These are phyloP conservation scores for Botrytis aclada DNA, from an alignment of 2,329 filamentous ascomycete species.

Conservation along the genomic window DNA sequence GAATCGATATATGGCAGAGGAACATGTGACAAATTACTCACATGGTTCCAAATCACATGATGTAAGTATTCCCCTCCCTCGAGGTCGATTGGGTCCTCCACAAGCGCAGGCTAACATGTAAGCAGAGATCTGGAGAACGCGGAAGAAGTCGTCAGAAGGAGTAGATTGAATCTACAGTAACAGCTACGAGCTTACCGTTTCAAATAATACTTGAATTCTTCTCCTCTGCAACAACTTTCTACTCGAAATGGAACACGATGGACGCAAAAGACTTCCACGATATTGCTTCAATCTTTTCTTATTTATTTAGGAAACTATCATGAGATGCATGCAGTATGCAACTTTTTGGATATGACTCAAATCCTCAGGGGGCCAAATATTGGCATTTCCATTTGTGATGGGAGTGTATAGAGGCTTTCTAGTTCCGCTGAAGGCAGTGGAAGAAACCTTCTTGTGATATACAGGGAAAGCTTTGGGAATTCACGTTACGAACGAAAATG, in stretches of 20 bases:
- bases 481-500: background rate
- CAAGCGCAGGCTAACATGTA: background rate
- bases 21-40: slow-evolving; percentile 16
- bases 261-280: background rate
- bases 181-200: background rate
- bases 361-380: background rate
- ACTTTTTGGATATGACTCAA: background rate
- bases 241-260: background rate
- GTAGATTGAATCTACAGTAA: background rate
- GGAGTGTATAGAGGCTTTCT: background rate
- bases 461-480: background rate
- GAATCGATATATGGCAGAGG: slow-evolving; percentile 29
- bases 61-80: background rate
- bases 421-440: too few relatives aligned
- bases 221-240: background rate
- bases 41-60: background rate
- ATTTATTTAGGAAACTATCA: too few relatives aligned
- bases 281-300: background rate
- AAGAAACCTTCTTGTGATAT: background rate
- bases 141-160: slow-evolving; percentile 16
- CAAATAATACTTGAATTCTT: background rate
- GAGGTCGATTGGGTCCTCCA: background rate
- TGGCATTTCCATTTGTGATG: background rate
- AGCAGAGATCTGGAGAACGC: slow-evolving; percentile 6
- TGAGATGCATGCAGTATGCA: background rate